Percentiles rank a stretch among this genome's conserved stretches.
These are phyloP conservation scores for Diphasiastrum complanatum DNA, from an alignment of 83 land plant species.

Conservation along the genomic window DNA sequence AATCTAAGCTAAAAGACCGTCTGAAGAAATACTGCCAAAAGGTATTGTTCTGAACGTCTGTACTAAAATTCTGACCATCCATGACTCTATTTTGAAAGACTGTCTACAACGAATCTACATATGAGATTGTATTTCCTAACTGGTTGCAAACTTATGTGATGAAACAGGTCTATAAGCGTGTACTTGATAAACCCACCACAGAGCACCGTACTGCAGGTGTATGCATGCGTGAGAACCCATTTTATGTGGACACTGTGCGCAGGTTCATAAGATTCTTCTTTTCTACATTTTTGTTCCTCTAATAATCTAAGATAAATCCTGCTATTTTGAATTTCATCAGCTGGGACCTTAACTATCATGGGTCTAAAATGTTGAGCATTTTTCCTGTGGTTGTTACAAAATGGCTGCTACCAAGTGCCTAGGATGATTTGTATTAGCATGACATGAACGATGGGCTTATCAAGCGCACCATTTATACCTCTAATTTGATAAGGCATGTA, in stretches of 20 bases:
- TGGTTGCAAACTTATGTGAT: conserved; percentile 6
- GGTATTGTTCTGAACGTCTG: too few species aligned
- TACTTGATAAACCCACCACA: conserved; percentile 87
- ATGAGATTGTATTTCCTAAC: not conserved
- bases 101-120: too few species aligned
- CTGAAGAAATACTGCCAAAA: conserved; percentile 95
- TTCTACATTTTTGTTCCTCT: not conserved
- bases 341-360: too few species aligned
- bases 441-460: too few species aligned
- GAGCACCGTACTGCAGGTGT: conserved; percentile 87
- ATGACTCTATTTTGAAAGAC: not conserved
- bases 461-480: too few species aligned
- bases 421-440: too few species aligned
- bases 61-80: not conserved
- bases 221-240: conserved; percentile 98
- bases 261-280: conserved; percentile 40
- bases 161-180: conserved; percentile 84
- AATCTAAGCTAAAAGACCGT: conserved; percentile 80
- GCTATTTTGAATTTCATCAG: too few species aligned
- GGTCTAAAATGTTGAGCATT: too few species aligned
- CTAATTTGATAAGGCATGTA: too few species aligned
- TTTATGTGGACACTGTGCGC: conserved; percentile 95
- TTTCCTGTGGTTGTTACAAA: too few species aligned
- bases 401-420: too few species aligned
- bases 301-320: not conserved